Base-by-base conservation (phyloP, 2,329 filamentous ascomycete genomes). In the Colletotrichum liaoningense region DNA sequence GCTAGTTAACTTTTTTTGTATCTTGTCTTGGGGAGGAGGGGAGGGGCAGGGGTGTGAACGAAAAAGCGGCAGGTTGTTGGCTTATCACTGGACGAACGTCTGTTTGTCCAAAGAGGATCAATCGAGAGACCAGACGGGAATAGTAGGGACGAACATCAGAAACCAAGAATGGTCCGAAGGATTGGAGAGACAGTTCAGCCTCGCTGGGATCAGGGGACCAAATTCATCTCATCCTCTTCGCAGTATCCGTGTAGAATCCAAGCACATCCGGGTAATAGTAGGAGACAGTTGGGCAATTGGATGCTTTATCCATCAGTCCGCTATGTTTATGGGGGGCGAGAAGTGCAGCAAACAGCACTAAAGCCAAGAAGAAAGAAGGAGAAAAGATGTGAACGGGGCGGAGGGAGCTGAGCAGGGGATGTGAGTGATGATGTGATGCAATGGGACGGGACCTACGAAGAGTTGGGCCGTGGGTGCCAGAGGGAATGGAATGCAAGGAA, bases 181-280 rank as follows among this genome's bases (percentile, higher is more conserved):
- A 57, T 58, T 19, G 16, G 57, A 42, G 56, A 42, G 56, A 16
- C 33, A 30, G n/a, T 56, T 66, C 56, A 65, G 52, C 60, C 60
- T 60, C n/a, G 70, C 60, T 9, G 9, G 60, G 70, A 60, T 57
- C 67, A 70, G 19, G 55, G 59, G 19, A 5, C 35, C 38, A 70
- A 26, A 19, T 49, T 19, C 19, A 49, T 49, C 42, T n/a, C 42
- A 49, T 49, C 42, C 42, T 7, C 19, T 49, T 16, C 38, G 38
- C 38, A 49, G 5, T 49, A 4, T 19, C 14, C 19, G 5, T 49
- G 4, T 19, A n/a, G 7, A 19, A n/a, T 49, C 6, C 42, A n/a
- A 19, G 42, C 42, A 49, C 42, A 49, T 49, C 16, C 19, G 42
- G n/a, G 19, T 19, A 3, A 49, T 49, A 19, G 42, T n/a, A n/a